Evolutionary conservation across 2,329 filamentous ascomycete species (phyloP).

Genomic region (Xylariaceae sp.): DNA sequence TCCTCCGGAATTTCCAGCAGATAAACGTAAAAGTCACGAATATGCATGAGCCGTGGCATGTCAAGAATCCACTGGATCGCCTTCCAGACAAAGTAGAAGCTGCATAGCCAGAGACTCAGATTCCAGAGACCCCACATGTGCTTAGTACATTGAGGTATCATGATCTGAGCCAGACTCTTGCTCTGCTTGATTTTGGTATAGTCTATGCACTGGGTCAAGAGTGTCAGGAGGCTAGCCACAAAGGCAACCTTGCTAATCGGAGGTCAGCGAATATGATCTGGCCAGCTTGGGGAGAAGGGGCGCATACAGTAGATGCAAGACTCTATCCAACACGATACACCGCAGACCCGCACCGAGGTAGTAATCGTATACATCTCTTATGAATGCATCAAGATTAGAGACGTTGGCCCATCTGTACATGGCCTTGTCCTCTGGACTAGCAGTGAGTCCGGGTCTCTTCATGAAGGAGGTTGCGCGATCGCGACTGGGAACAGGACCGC

Average conservation of each 20-base stretch:
- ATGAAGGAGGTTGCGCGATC: slow-evolving; percentile 17
- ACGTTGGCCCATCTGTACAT: slow-evolving; percentile 94
- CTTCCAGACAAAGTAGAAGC: slow-evolving; percentile 80
- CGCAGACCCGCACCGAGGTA: slow-evolving; percentile 77
- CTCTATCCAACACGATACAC: slow-evolving; percentile 71
- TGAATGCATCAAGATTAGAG: slow-evolving; percentile 80
- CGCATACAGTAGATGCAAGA: slow-evolving; percentile 66
- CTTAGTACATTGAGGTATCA: slow-evolving; percentile 68
- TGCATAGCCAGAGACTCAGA: slow-evolving; percentile 74
- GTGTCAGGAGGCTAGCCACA: slow-evolving; percentile 74
- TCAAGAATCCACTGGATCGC: slow-evolving; percentile 69
- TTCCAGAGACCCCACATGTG: slow-evolving; percentile 73
- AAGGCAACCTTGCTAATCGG: slow-evolving; percentile 68
- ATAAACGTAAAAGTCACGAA: slow-evolving; percentile 81
- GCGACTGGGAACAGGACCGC: slow-evolving; percentile 18
- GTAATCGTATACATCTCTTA: slow-evolving; percentile 80
- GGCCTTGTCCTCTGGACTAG: slow-evolving; percentile 61
- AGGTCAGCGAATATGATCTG: slow-evolving; percentile 2
- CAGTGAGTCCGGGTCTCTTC: slow-evolving; percentile 24
- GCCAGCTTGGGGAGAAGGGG: slow-evolving; percentile 12
- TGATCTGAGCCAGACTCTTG: slow-evolving; percentile 46
- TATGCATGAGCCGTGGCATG: slow-evolving; percentile 64
- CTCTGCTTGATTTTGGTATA: slow-evolving; percentile 69
- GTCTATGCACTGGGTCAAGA: slow-evolving; percentile 80
- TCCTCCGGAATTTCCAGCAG: slow-evolving; percentile 74